phyloP scores from a whole-genome alignment of 805 yeast species.

The Lachancea sp. region DNA sequence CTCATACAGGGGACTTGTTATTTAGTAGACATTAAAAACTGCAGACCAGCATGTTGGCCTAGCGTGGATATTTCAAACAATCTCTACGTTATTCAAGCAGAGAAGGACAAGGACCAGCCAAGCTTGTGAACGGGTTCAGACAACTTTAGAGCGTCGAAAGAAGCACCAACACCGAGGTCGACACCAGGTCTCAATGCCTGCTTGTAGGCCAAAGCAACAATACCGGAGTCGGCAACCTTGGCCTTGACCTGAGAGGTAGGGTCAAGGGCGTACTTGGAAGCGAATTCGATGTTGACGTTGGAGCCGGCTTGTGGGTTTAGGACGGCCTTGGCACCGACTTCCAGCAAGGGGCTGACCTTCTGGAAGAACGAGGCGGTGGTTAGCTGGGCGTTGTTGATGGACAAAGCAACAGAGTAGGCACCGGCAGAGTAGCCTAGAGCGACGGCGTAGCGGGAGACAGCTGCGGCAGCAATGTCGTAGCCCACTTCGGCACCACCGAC shows the following conservation, averaged over 20 bases:
- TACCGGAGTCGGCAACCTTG: conserved; percentile 92
- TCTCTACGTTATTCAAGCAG: conserved; percentile 50
- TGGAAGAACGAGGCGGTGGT: conserved; percentile 96
- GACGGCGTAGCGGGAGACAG: conserved; percentile 88
- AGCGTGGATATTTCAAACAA: background rate
- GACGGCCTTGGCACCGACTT: conserved; percentile 97
- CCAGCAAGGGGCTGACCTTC: conserved; percentile 82
- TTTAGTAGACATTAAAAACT: conserved; percentile 28
- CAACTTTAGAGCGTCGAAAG: conserved; percentile 91
- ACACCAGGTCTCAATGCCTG: conserved; percentile 95
- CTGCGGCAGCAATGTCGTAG: conserved; percentile 89
- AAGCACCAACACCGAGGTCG: conserved; percentile 93
- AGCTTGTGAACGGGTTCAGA: conserved; percentile 97
- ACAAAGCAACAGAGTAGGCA: conserved; percentile 63
- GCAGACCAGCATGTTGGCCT: background rate
- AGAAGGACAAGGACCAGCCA: conserved; percentile 89
- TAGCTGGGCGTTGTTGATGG: conserved; percentile 79
- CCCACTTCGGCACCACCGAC: conserved; percentile 96
- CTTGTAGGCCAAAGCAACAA: conserved; percentile 88
- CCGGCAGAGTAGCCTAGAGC: conserved; percentile 91
- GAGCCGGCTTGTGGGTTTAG: conserved; percentile 73
- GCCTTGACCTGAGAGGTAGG: conserved; percentile 87
- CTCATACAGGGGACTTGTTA: conserved; percentile 3
- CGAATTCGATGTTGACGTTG: conserved; percentile 89
- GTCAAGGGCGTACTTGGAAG: conserved; percentile 91